Evolutionary conservation across 805 yeast species (phyloP), one percentile per base, ranked within the genome.

Genomic region (Candida loeiensis): DNA sequence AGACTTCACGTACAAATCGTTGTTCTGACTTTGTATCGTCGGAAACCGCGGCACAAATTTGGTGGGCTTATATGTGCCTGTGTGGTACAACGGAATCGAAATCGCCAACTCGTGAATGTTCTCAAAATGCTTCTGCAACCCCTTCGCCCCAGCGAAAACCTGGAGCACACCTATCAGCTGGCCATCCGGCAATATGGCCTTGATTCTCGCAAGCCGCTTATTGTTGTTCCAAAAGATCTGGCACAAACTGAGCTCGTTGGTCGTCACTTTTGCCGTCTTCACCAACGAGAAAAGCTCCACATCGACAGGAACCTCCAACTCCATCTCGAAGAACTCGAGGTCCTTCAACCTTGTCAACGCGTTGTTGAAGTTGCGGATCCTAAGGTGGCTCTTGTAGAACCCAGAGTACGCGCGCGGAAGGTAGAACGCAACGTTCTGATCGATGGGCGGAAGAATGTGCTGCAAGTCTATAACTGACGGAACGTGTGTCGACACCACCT

Each of bases 371-470:
- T 80, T 82, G 39, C 55, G 42, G 39, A 89, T 71, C 44, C 70
- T 69, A 30, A 91, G 57, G 2, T 72, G 68, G 54, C 79, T 76
- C 28, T 65, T 69, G 58, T 83, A 78, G 52, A 83, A 88, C 0
- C 87, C 83, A 0, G 96, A 90, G 54, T 88, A 85, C n/a, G 83
- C 77, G 21, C 95, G 75, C 0, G 99, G 99, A 36, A 91, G 66
- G 34, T 88, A 78, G 43, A 87, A 71, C 12, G 93, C 90, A 16
- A 83, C 77, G 47, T 79, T 73, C 25, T 85, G 83, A 45, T 86
- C 90, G 45, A 91, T 66, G 2, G 95, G 86, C 3, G 97, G 98
- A 21, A 77, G 73, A 15, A 91, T 77, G 62, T 86, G 96, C 60
- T 93, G 99, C 47, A 85, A 82, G 44, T 78, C 82, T 31, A 78